Percentiles rank a stretch among this genome's conserved stretches.
Conservation (phyloP, 1,284 basidiomycete genomes). For the Sphagnurus paluster region DNA sequence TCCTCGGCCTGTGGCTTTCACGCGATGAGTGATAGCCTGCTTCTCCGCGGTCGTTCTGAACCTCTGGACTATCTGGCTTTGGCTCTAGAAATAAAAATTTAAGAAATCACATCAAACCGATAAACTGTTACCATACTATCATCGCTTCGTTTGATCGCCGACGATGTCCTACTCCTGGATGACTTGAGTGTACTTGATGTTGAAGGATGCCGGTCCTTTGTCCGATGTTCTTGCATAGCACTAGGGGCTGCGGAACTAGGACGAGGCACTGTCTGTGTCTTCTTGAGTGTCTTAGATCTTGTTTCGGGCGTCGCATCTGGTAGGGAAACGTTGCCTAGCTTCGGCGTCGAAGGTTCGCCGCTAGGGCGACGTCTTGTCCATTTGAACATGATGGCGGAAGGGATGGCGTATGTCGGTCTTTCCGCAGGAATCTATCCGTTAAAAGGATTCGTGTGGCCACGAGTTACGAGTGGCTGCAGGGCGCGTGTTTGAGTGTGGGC, state of each 20-base stretch:
- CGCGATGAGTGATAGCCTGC: slow-evolving; percentile 9
- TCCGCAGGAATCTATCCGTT: slow-evolving; percentile 12
- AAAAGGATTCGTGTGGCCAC: slow-evolving; percentile 25
- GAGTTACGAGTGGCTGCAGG: slow-evolving; percentile 26
- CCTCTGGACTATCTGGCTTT: background rate
- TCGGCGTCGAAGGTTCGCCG: slow-evolving; percentile 32
- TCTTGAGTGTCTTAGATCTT: slow-evolving; percentile 4
- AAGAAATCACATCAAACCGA: background rate
- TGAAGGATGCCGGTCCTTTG: slow-evolving; percentile 22
- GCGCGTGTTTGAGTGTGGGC: slow-evolving; percentile 9
- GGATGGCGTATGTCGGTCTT: slow-evolving; percentile 16
- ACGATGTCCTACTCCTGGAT: background rate
- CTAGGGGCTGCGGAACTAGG: slow-evolving; percentile 16
- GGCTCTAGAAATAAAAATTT: background rate
- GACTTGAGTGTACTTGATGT: slow-evolving; percentile 12
- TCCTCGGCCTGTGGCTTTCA: background rate
- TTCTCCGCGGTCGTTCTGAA: slow-evolving; percentile 2
- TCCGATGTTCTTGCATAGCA: slow-evolving; percentile 22
- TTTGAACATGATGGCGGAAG: slow-evolving; percentile 30
- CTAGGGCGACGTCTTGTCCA: slow-evolving; percentile 24
- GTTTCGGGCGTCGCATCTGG: slow-evolving; percentile 23
- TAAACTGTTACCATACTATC: background rate
- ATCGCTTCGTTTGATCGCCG: background rate
- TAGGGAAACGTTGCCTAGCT: slow-evolving; percentile 27
- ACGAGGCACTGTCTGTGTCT: slow-evolving; percentile 16